Conservation (phyloP, 176 grass and related monocot genomes). For the Chrysopogon serrulatus region DNA sequence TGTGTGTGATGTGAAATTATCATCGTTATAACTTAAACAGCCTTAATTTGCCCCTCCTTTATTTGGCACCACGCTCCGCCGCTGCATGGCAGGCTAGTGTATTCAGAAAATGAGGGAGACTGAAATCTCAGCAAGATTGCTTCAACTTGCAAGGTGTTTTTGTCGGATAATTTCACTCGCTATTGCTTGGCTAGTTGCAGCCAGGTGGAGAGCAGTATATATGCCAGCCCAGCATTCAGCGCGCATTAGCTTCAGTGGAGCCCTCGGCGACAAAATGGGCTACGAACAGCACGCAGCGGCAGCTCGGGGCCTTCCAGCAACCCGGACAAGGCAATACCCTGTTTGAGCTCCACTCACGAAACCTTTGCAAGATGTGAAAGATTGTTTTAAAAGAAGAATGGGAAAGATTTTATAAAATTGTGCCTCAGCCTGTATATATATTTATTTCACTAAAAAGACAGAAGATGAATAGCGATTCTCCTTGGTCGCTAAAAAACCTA, state of each 20-base stretch:
- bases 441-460: not conserved
- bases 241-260: not conserved
- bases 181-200: not conserved
- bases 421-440: not conserved
- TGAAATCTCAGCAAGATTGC: not conserved
- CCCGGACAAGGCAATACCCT: not conserved
- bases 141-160: not conserved
- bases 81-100: not conserved
- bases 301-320: not conserved
- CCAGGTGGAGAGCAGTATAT: slow-evolving; percentile 5
- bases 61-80: no score
- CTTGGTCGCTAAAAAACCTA: not conserved
- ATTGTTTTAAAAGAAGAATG: no score
- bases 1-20: no score
- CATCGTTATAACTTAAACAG: no score
- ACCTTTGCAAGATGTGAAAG: not conserved
- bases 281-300: not conserved
- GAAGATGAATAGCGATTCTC: no score
- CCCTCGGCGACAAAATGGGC: not conserved
- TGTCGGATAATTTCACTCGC: not conserved
- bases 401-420: no score
- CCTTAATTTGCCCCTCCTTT: no score
- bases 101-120: not conserved
- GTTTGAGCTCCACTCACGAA: not conserved
- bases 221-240: not conserved